phyloP scores from a whole-genome alignment of 805 yeast species.

The Wickerhamiella musiphila region DNA sequence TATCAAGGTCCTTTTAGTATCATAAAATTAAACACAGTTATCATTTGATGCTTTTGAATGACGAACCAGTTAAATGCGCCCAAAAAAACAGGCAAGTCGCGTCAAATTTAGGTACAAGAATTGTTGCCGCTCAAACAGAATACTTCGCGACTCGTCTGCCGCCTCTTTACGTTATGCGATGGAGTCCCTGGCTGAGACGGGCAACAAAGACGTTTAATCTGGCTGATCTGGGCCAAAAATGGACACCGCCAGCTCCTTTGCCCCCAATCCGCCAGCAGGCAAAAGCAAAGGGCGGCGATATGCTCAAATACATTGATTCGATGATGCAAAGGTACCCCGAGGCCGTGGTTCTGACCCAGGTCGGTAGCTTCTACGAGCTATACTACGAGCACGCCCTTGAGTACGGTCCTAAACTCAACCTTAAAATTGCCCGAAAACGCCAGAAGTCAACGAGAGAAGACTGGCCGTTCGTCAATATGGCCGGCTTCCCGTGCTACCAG shows the following conservation, averaged over 20 bases:
- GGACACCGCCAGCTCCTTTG: background rate
- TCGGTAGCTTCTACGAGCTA: constrained; percentile 26
- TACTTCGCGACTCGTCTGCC: no score
- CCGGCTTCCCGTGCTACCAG: constrained; percentile 73
- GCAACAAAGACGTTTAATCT: background rate
- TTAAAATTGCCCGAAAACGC: constrained; percentile 42
- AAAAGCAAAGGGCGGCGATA: background rate
- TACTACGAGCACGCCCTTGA: constrained; percentile 77
- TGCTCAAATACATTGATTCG: constrained; percentile 10
- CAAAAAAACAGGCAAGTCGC: no score
- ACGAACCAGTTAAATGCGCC: no score
- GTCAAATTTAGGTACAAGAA: no score
- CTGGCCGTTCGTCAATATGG: constrained; percentile 32
- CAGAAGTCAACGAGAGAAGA: constrained; percentile 21
- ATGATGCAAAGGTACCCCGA: constrained; percentile 31
- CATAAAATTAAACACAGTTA: no score
- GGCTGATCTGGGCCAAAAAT: constrained; percentile 1
- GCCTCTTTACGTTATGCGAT: background rate
- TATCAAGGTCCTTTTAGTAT: no score
- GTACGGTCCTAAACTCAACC: constrained; percentile 51
- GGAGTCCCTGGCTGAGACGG: background rate
- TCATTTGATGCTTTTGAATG: no score
- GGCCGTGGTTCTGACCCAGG: constrained; percentile 30
- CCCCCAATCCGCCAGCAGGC: no score
- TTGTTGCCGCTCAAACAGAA: no score